Percentiles rank a stretch among this genome's conserved stretches.
phyloP scores from a whole-genome alignment of 2,329 filamentous ascomycete genomes.

The Fusarium virguliforme region DNA sequence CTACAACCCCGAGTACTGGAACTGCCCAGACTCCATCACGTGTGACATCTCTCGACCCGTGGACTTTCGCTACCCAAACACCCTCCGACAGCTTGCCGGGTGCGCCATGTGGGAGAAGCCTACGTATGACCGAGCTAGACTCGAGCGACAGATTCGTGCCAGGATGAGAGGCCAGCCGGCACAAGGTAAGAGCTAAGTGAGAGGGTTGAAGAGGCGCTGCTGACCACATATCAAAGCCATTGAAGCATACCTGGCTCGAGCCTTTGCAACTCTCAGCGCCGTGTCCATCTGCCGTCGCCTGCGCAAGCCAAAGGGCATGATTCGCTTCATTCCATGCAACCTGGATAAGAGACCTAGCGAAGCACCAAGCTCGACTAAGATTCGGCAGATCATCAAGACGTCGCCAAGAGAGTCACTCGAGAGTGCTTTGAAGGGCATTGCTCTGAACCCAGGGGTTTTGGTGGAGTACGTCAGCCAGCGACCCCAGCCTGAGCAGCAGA shows the following conservation, averaged over 20 bases:
- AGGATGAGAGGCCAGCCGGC: conserved; percentile 12
- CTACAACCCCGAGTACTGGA: conserved; percentile 42
- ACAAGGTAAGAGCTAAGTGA: conserved; percentile 14
- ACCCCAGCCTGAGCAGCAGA: background rate
- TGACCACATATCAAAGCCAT: conserved; percentile 4
- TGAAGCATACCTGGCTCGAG: conserved; percentile 1
- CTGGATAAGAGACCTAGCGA: background rate
- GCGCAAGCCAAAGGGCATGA: conserved; percentile 32
- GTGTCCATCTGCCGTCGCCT: conserved; percentile 38
- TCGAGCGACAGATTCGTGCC: conserved; percentile 33
- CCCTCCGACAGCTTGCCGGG: conserved; percentile 43
- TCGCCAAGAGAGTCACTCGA: background rate
- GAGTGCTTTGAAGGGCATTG: conserved; percentile 10
- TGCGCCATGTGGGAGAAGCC: conserved; percentile 42
- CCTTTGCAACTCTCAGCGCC: conserved; percentile 13
- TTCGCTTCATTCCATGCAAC: conserved; percentile 42
- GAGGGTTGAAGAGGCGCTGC: rapidly evolving
- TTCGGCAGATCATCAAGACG: conserved; percentile 40
- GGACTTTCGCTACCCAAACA: conserved; percentile 48
- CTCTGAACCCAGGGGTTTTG: conserved; percentile 32
- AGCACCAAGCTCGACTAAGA: conserved; percentile 48
- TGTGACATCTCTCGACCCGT: conserved; percentile 48
- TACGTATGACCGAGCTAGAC: conserved; percentile 3
- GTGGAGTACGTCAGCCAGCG: conserved; percentile 21
- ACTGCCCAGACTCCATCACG: conserved; percentile 46